Conservation (phyloP, 1,139 yeast species). For the Candida sanyaensis region DNA sequence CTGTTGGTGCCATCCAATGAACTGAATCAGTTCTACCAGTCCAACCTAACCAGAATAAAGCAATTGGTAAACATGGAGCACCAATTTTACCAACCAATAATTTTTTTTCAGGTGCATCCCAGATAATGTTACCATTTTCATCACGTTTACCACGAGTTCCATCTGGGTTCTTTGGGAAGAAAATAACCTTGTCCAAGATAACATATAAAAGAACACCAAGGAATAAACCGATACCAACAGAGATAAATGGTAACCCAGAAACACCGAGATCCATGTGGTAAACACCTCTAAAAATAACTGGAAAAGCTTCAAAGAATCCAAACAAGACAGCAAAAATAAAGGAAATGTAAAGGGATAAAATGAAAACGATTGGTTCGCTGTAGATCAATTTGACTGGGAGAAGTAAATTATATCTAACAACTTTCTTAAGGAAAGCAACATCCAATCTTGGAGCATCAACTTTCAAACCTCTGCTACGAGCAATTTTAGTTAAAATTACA, state of each 20-base stretch:
- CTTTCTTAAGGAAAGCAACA: slow-evolving; percentile 18
- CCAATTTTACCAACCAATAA: slow-evolving; percentile 55
- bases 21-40: slow-evolving; percentile 49
- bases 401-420: slow-evolving; percentile 50
- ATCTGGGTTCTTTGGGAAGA: slow-evolving; percentile 60
- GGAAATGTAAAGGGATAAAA: slow-evolving; percentile 67
- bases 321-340: slow-evolving; percentile 74
- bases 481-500: slow-evolving; percentile 56
- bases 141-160: slow-evolving; percentile 62
- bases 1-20: slow-evolving; percentile 81
- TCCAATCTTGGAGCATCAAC: slow-evolving; percentile 34
- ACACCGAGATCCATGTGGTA: slow-evolving; percentile 60
- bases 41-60: slow-evolving; percentile 86
- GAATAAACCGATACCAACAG: slow-evolving; percentile 66
- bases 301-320: slow-evolving; percentile 79
- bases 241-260: slow-evolving; percentile 68
- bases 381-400: slow-evolving; percentile 67
- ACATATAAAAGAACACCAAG: slow-evolving; percentile 54
- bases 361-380: slow-evolving; percentile 69
- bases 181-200: slow-evolving; percentile 46
- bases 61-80: slow-evolving; percentile 63
- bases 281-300: slow-evolving; percentile 66
- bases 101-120: slow-evolving; percentile 41
- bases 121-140: slow-evolving; percentile 52
- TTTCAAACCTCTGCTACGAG: slow-evolving; percentile 56